Conservation (phyloP, 805 yeast species). For the Candida yuanshanica region DNA sequence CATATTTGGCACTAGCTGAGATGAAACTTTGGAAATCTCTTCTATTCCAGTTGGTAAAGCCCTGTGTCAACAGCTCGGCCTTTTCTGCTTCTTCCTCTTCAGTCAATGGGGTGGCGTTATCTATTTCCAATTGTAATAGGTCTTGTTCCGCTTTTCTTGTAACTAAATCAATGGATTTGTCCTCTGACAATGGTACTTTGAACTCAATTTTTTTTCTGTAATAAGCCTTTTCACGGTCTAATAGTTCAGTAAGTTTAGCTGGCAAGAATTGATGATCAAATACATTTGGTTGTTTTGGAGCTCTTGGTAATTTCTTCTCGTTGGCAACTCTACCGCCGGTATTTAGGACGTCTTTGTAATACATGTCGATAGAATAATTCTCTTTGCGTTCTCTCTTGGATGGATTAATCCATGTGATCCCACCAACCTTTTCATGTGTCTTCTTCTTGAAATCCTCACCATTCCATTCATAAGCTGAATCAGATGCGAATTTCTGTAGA, state of each 20-base stretch:
- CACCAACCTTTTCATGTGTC: constrained; percentile 40
- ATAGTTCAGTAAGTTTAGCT: constrained; percentile 63
- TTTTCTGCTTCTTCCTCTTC: constrained; percentile 72
- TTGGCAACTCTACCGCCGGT: constrained; percentile 55
- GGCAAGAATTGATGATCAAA: constrained; percentile 93
- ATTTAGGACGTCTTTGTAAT: constrained; percentile 74
- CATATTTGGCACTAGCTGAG: constrained; percentile 67
- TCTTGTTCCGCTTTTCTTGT: constrained; percentile 39
- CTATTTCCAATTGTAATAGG: constrained; percentile 67
- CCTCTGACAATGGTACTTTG: constrained; percentile 57
- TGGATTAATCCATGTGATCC: constrained; percentile 75
- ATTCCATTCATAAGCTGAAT: constrained; percentile 82
- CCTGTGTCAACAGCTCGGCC: constrained; percentile 52
- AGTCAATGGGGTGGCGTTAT: constrained; percentile 72
- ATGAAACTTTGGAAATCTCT: constrained; percentile 84
- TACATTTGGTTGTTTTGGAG: constrained; percentile 77
- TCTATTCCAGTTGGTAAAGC: constrained; percentile 79
- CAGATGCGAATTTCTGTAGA: constrained; percentile 67
- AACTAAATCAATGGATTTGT: constrained; percentile 33
- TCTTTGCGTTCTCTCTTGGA: constrained; percentile 80
- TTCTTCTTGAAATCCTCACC: constrained; percentile 77
- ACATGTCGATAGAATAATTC: constrained; percentile 82
- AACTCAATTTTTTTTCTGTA: constrained; percentile 64
- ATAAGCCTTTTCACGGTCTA: constrained; percentile 76
- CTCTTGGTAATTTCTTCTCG: constrained; percentile 56